A percentile compares a stretch with the other conserved stretches of the same genome.
Evolutionary conservation across 441 rosid species (phyloP).

Genomic region (Breynia disticha): DNA sequence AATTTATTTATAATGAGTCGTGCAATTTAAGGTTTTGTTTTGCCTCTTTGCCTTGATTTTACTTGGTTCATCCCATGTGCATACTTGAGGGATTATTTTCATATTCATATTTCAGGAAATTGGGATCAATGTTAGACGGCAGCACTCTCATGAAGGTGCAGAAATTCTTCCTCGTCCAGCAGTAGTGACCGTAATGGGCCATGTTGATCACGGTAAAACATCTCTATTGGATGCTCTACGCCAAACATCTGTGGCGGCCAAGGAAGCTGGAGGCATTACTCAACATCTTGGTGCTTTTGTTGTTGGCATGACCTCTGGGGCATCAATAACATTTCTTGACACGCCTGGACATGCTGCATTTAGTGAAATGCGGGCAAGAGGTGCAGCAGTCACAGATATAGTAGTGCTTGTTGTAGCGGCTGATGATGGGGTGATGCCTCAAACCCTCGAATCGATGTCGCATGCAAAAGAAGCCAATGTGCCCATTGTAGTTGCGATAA

Average conservation of each 20-base stretch:
- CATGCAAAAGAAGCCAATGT: conserved; percentile 85
- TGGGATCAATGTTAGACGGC: conserved; percentile 62
- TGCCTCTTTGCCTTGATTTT: no score
- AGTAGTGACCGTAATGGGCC: conserved; percentile 45
- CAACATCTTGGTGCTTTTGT: conserved; percentile 93
- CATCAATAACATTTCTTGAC: conserved; percentile 72
- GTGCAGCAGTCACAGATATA: conserved; percentile 85
- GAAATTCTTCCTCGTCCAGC: conserved; percentile 26
- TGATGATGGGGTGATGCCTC: conserved; percentile 93
- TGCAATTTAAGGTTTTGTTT: no score
- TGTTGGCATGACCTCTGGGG: conserved; percentile 69
- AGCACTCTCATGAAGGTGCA: conserved; percentile 58
- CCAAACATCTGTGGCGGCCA: conserved; percentile 73
- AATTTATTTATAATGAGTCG: no score
- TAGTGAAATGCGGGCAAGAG: conserved; percentile 91
- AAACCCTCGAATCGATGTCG: conserved; percentile 79
- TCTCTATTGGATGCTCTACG: conserved; percentile 80
- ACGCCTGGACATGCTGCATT: conserved; percentile 96
- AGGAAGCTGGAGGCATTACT: conserved; percentile 99
- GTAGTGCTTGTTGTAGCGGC: conserved; percentile 95
- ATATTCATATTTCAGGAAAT: conserved; percentile 50
- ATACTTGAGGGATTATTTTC: conserved; percentile 7
- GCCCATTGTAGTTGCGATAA: conserved; percentile 80
- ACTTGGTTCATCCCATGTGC: no score
- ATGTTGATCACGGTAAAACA: conserved; percentile 95